Conservation (phyloP, 257 asterid genomes). For the Fraxinus pennsylvanica region DNA sequence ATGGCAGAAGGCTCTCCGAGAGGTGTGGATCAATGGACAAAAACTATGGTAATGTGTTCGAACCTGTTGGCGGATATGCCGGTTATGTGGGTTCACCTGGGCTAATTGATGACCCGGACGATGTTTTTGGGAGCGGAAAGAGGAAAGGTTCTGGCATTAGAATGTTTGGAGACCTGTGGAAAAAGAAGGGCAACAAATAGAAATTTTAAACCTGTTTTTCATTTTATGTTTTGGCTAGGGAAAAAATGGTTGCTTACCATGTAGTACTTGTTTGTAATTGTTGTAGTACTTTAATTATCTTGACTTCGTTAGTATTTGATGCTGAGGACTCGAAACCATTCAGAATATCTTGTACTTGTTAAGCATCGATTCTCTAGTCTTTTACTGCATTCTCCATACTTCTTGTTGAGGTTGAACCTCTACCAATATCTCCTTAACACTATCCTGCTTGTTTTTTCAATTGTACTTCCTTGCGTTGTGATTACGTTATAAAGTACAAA, state of each 20-base stretch:
- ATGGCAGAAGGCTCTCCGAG: constrained; percentile 68
- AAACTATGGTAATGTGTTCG: constrained; percentile 45
- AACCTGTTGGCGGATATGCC: constrained; percentile 40
- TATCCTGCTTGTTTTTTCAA: too few species aligned
- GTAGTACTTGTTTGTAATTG: constrained; percentile 19
- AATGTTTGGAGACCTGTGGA: constrained; percentile 94
- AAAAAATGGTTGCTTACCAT: constrained; percentile 49
- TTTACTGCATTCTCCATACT: too few species aligned
- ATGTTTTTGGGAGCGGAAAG: constrained; percentile 66
- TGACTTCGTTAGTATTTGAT: not conserved
- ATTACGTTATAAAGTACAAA: too few species aligned
- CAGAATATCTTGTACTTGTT: not conserved
- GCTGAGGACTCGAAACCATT: not conserved
- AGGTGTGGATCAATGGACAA: constrained; percentile 98
- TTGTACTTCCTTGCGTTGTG: too few species aligned
- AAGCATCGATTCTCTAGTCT: not conserved
- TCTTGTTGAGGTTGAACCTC: too few species aligned
- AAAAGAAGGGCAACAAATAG: constrained; percentile 75
- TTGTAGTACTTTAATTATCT: constrained; percentile 8
- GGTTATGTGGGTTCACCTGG: constrained; percentile 70
- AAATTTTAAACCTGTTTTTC: constrained; percentile 10
- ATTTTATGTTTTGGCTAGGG: constrained; percentile 15
- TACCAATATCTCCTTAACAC: too few species aligned
- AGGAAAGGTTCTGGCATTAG: constrained; percentile 70
- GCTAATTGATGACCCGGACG: constrained; percentile 49